phyloP scores from a whole-genome alignment of 179 eudicot genomes.

The Silene vulgaris region DNA sequence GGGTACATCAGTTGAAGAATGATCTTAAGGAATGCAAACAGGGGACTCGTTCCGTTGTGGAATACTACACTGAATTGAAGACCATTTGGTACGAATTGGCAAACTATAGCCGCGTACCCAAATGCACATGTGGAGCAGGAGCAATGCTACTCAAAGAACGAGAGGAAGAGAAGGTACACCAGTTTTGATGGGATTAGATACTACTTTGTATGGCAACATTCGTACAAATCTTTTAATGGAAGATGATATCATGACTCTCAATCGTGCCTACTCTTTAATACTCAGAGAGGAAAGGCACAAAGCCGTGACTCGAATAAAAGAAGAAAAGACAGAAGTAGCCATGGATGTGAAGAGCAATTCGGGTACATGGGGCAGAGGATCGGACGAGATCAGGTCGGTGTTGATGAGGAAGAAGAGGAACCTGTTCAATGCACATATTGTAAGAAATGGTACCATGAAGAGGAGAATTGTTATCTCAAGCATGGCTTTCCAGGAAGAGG shows the following conservation, averaged over 20 bases:
- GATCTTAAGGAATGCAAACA: not conserved
- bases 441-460: not conserved
- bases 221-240: not conserved
- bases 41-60: not conserved
- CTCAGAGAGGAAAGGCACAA: not conserved
- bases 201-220: not conserved
- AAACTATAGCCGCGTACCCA: not conserved
- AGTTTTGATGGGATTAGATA: not conserved
- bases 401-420: not conserved
- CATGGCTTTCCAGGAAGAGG: not conserved
- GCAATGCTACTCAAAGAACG: not conserved
- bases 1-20: not conserved
- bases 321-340: not conserved
- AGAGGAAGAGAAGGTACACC: not conserved
- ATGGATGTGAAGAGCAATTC: not conserved
- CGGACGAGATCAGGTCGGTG: rapidly evolving
- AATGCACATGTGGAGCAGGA: not conserved
- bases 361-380: not conserved
- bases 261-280: not conserved
- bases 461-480: not conserved
- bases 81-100: not conserved
- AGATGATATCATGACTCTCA: not conserved
- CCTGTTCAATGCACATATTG: not conserved
- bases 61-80: not conserved
- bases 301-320: not conserved